Evolutionary conservation across 345 rosid genomes (phyloP), one percentile per base, ranked within the genome.

Genomic region (Carallia pectinifolia): DNA sequence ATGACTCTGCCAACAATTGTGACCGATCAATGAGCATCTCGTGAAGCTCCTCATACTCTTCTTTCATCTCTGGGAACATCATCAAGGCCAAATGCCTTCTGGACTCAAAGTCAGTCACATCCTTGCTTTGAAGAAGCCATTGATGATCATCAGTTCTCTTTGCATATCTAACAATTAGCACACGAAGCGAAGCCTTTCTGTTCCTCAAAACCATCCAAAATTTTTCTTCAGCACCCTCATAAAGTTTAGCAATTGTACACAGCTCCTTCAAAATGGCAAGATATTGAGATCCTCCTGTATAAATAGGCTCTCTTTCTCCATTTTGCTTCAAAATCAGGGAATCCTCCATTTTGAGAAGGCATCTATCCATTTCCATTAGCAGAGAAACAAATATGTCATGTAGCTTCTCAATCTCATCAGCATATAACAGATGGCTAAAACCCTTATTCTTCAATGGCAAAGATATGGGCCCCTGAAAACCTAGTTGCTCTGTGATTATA

Each of bases 11-110:
- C 86, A 95, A 75, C 77, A 95, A 71, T 39, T 95, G 86, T 48
- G 97, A 83, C 74, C 97, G 84, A 74, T 95, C 99, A 70, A 95
- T 95, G 58, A 92, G 97, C 97, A 95, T 95, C 87, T 95, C 97
- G 39, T 86, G 91, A 80, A 89, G 82, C 77, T 92, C 97, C 29
- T 90, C 94, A 68, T 80, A 90, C 47, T 92, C 99, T 78, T 95
- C 99, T 84, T 83, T 92, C 55, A 83, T 83, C 65, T 92, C 96
- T 54, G 91, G 96, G 68, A 95, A 88, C 94, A 92, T 77, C 84
- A 90, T 74, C 98, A 92, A 83, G 64, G 81, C 85, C 81, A 95
- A 83, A 87, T 84, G 96, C 79, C 94, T 88, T 79, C 98, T 85
- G 31, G 89, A 84, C 72, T 90, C 92, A 87, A 89, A 95, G 81